These are phyloP conservation scores for Puccinia sorghi DNA, from an alignment of 1,284 basidiomycete species.

Conservation along the genomic window DNA sequence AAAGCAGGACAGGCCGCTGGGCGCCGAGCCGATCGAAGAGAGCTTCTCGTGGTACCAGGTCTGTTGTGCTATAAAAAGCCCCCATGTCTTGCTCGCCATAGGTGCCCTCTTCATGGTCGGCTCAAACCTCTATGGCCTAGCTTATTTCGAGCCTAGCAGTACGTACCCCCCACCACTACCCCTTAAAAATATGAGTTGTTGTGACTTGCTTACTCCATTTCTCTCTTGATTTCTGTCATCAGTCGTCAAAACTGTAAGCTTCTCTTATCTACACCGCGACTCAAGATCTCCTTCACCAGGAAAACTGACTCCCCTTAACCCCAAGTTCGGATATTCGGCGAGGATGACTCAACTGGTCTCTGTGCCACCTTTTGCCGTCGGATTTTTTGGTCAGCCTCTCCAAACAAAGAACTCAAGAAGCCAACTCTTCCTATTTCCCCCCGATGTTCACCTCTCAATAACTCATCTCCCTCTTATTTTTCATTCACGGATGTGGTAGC, in stretches of 20 bases:
- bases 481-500: not conserved
- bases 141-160: constrained; percentile 47
- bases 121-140: constrained; percentile 34
- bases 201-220: not conserved
- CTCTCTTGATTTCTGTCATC: not conserved
- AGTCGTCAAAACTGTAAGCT: constrained; percentile 11
- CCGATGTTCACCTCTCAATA: not conserved
- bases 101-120: constrained; percentile 24
- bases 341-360: constrained; percentile 41
- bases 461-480: not conserved
- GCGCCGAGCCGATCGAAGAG: not conserved
- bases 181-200: not conserved
- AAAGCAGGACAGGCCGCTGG: constrained; percentile 1
- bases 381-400: constrained; percentile 13
- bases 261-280: not conserved
- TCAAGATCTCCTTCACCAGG: not conserved
- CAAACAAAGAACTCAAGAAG: too few species aligned
- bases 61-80: constrained; percentile 23
- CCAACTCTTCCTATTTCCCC: too few species aligned
- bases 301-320: not conserved
- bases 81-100: constrained; percentile 36
- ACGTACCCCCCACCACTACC: not conserved
- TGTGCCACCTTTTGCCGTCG: constrained; percentile 34
- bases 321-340: constrained; percentile 36
- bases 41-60: constrained; percentile 33